Evolutionary conservation across 176 grass and related monocot genomes (phyloP).

Genomic region (Rhynchospora tenuis): DNA sequence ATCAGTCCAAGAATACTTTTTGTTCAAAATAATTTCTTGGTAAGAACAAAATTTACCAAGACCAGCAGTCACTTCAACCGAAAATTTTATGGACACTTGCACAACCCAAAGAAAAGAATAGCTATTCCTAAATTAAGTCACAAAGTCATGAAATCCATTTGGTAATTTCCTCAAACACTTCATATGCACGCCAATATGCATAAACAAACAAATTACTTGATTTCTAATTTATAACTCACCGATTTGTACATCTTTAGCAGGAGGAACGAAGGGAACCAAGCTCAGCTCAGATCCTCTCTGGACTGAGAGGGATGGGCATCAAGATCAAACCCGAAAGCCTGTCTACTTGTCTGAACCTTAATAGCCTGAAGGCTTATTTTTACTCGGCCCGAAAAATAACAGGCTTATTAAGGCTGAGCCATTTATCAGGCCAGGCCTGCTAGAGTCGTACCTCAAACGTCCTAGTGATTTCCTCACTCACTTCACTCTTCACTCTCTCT

Average conservation of each 20-base stretch:
- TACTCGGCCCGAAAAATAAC: no score
- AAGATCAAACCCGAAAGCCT: no score
- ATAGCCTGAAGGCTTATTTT: no score
- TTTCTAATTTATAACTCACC: conserved; percentile 24
- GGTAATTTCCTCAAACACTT: conserved; percentile 2
- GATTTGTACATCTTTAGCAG: not conserved
- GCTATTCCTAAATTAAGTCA: not conserved
- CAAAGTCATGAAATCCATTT: not conserved
- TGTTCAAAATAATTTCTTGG: not conserved
- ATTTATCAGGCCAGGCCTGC: no score
- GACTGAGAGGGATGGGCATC: no score
- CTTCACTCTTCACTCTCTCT: no score
- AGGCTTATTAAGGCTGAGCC: no score
- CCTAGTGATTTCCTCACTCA: no score
- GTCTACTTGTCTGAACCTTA: no score
- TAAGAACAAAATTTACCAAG: not conserved
- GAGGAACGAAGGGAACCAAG: no score
- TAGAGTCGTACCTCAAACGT: no score
- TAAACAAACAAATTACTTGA: not conserved
- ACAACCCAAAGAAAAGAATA: not conserved
- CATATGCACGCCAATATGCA: not conserved
- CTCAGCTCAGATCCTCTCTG: conserved; percentile 28
- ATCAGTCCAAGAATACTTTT: not conserved
- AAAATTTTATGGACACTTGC: not conserved
- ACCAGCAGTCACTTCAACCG: not conserved